Base-by-base conservation (phyloP, 371 early-diverging fungal species). In the Mortierella sp. region DNA sequence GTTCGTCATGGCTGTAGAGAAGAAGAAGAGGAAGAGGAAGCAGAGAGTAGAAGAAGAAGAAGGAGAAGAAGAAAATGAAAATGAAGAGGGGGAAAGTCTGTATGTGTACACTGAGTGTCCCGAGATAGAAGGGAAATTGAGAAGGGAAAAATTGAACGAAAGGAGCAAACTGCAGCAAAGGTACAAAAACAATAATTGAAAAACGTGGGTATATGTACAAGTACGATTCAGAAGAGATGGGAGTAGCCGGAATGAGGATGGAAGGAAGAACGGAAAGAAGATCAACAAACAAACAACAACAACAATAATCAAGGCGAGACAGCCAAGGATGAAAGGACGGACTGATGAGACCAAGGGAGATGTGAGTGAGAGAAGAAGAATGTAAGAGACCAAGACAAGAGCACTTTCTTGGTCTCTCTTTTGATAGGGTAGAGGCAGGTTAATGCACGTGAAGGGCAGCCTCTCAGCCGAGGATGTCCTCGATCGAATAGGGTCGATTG, bases 1-100 rank as follows among this genome's bases (percentile, higher is more conserved):
- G 73, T 78, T 77, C 24, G 81, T 70, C 81, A 79, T 84, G 31
- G 34, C 38, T 52, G 26, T 19, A 28, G 52, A 42, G 73, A 55
- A 68, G 54, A 26, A 24, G 54, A 45, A 31, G 34, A 42, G 63
- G 42, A 31, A 14, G 16, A 55, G 11, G 54, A 45, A 31, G 34
- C 42, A 42, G 44, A 34, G 16, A 8, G 57, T 21, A 52, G 26
- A 38, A 26, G 26, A 65, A 47, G 14, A 34, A 13, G 54, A 52
- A 28, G 24, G 38, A 26, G 54, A 28, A 34, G 50, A 26, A 50
- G 10, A 72, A 14, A 31, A 72, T 1, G 16, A 16, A 50, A 16
- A 13, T 50, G 50, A 16, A 24, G n/a, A n/a, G n/a, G n/a, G n/a
- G n/a, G n/a, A n/a, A n/a, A n/a, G n/a, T n/a, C n/a, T 55, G 4